phyloP scores from a whole-genome alignment of 345 rosid species.

The Eucalyptus albens region DNA sequence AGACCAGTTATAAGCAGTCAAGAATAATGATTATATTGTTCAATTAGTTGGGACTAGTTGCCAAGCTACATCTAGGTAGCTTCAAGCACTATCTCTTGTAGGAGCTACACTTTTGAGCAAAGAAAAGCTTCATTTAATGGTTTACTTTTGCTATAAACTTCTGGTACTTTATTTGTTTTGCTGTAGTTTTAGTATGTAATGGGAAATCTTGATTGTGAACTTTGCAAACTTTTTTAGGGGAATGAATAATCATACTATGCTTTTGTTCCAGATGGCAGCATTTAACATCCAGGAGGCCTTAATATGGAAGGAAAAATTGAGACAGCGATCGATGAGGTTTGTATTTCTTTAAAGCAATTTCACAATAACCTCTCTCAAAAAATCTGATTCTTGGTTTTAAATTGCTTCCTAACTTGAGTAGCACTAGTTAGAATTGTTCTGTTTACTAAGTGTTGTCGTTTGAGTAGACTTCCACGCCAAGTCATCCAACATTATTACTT shows the following conservation, averaged over 20 bases:
- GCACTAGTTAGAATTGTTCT: background rate
- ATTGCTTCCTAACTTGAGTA: background rate
- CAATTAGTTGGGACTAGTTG: background rate
- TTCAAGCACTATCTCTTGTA: background rate
- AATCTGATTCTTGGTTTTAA: background rate
- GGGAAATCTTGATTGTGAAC: background rate
- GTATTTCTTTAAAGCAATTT: background rate
- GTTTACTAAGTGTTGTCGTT: background rate
- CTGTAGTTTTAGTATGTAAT: background rate
- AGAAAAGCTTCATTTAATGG: background rate
- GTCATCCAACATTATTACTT: background rate
- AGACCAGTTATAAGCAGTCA: background rate
- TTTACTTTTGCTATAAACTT: background rate
- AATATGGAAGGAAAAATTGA: slow-evolving; percentile 89
- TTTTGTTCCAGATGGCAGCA: slow-evolving; percentile 82
- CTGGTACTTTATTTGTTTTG: background rate
- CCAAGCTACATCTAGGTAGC: background rate
- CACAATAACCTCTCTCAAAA: background rate
- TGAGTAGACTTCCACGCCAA: background rate
- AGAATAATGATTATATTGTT: background rate
- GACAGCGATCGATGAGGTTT: slow-evolving; percentile 87
- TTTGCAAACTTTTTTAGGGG: background rate
- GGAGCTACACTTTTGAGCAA: background rate
- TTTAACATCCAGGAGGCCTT: slow-evolving; percentile 95
- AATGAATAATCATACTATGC: background rate